Evolutionary conservation across 2,329 filamentous ascomycete species (phyloP), one percentile per base, ranked within the genome.

Genomic region (Plenodomus biglobosus): DNA sequence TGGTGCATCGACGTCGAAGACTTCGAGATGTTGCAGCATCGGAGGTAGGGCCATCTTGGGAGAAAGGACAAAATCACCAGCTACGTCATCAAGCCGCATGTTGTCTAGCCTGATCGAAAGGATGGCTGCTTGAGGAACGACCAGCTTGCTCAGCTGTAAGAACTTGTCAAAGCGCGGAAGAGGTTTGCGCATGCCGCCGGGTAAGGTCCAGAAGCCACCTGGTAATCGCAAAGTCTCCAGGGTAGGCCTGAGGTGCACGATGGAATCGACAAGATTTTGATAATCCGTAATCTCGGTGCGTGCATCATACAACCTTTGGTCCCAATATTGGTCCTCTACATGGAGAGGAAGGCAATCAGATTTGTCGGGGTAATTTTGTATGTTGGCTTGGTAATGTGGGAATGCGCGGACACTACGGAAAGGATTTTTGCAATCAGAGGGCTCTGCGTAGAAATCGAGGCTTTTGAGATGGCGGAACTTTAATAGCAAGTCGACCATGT

Each of bases 151-250:
- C 1, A 59, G 40, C 17, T 24, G 36, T 4, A 16, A 17, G 19
- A 59, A 59, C 8, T 37, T 24, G 8, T 48, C 27, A 22, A 59
- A 55, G 0, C 49, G 44, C 3, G 56, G 56, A 24, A 59, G 20
- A 0, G 54, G 53, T 37, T 59, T 59, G 18, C 54, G 53, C 39
- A 47, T 39, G 1, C 43, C 48, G 5, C 53, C 51, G 7, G 53
- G 53, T 11, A 56, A 42, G 1, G 56, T 52, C 56, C 56, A 59
- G 35, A 59, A 57, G 7, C 56, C 56, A 2, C 53, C 53, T 8
- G 53, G 56, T 2, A 57, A 24, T 13, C 46, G 37, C n/a, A 59
- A 19, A 8, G 13, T 34, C 13, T 53, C 19, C 15, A 59, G 45
- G 2, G 15, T 27, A 13, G 44, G 41, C 3, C 51, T 41, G 2